phyloP scores from a whole-genome alignment of 2,329 filamentous ascomycete species.

The Colletotrichum sp. region DNA sequence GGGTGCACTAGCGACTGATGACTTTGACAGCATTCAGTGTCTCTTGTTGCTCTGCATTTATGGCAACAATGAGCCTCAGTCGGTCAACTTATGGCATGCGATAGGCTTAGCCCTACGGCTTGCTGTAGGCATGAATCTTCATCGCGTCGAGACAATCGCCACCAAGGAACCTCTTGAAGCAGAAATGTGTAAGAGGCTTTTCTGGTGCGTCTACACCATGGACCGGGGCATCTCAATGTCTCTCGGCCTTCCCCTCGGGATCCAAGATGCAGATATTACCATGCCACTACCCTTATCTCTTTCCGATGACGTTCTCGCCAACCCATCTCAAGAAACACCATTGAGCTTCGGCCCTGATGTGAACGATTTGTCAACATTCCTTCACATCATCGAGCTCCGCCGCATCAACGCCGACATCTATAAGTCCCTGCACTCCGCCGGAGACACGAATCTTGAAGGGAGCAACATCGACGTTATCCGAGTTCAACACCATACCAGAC shows the following conservation, averaged over 20 bases:
- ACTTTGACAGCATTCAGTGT: conserved; percentile 29
- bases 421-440: conserved; percentile 21
- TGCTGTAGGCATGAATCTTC: conserved; percentile 26
- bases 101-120: conserved; percentile 26
- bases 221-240: conserved; percentile 29
- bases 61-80: conserved; percentile 29
- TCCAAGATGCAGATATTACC: conserved; percentile 28
- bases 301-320: not conserved
- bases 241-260: conserved; percentile 27
- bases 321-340: not conserved
- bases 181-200: conserved; percentile 32
- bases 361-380: conserved; percentile 27
- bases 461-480: not conserved
- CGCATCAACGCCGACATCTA: conserved; percentile 28
- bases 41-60: conserved; percentile 29
- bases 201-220: conserved; percentile 33
- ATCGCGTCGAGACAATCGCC: conserved; percentile 20
- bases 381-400: conserved; percentile 29
- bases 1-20: conserved; percentile 21
- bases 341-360: not conserved
- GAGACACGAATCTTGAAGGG: not conserved
- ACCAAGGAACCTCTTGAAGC: conserved; percentile 9
- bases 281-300: conserved; percentile 24
- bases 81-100: conserved; percentile 29
- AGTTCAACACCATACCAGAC: not conserved